Evolutionary conservation across 2,329 filamentous ascomycete genomes (phyloP), one percentile per base, ranked within the genome.

Genomic region (Gliomastix tumulicola): DNA sequence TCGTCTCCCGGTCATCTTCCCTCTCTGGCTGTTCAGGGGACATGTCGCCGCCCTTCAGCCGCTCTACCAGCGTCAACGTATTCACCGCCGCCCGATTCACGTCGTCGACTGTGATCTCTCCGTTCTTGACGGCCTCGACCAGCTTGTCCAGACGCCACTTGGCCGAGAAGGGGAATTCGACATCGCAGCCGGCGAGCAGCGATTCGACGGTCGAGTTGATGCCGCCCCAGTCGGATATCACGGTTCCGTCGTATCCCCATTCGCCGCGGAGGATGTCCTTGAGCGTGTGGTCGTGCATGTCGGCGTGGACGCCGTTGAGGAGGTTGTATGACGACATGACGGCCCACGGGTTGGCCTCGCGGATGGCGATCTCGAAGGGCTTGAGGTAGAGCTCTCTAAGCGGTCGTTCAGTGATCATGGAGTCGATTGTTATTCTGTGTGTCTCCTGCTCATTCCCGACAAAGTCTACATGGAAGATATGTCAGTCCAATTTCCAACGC

Each of bases 401-500:
- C 0, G 57, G 44, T 0, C 57, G 49, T 32, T 56, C 48, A 13
- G 42, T 45, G 6, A 61, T 51, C 2, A 46, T 43, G n/a, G 50
- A 49, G 30, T 59, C 50, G 12, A 59, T 48, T 1, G 48, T 53
- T 2, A 53, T 49, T 6, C 56, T 42, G 3, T 50, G 44, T 1
- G 82, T 84, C 55, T 87, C 82, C 51, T 84, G 77, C 52, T 86
- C 82, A 40, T 86, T 86, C n/a, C 69, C 78, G 15, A 82, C 77
- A 42, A 83, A 85, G 54, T 77, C 71, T 76, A 28, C 9, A 10
- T 1, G 4, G 18, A 8, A 1, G 3, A 43, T 27, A 45, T 38
- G 31, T 13, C 15, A 8, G n/a, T n/a, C n/a, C n/a, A n/a, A n/a
- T n/a, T n/a, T n/a, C n/a, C n/a, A n/a, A n/a, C n/a, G n/a, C n/a